Conservation (phyloP, 495 filamentous ascomycete species). For the Penicillium pulvis region DNA sequence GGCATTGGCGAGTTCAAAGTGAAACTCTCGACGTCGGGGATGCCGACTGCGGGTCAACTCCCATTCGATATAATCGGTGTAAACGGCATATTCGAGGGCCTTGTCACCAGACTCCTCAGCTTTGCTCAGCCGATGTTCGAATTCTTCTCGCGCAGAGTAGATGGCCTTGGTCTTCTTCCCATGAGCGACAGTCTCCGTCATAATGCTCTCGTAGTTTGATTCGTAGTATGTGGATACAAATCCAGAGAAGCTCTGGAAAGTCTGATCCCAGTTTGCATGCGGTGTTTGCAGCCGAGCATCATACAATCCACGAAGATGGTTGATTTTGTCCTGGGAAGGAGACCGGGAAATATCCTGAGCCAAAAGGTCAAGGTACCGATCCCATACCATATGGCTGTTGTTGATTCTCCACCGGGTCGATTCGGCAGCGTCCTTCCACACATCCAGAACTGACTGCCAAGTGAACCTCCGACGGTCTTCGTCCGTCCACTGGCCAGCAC, state of each 20-base stretch:
- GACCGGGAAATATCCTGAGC: slow-evolving; percentile 62
- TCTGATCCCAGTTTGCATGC: slow-evolving; percentile 83
- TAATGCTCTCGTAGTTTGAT: slow-evolving; percentile 72
- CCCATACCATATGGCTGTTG: slow-evolving; percentile 89
- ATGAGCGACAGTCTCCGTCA: slow-evolving; percentile 67
- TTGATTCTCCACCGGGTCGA: slow-evolving; percentile 78
- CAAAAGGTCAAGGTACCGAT: slow-evolving; percentile 67
- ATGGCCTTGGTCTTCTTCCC: slow-evolving; percentile 69
- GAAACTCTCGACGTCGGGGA: slow-evolving; percentile 53
- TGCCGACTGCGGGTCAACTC: slow-evolving; percentile 65
- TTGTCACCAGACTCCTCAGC: slow-evolving; percentile 60
- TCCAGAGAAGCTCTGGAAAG: slow-evolving; percentile 77
- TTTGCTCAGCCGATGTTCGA: slow-evolving; percentile 67
- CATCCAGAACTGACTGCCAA: slow-evolving; percentile 70
- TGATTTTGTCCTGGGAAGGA: slow-evolving; percentile 59
- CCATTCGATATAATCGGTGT: slow-evolving; percentile 79
- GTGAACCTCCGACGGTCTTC: slow-evolving; percentile 78
- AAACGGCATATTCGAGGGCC: slow-evolving; percentile 57
- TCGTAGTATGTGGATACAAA: slow-evolving; percentile 81
- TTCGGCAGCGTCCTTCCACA: slow-evolving; percentile 77
- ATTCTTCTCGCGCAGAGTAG: slow-evolving; percentile 67
- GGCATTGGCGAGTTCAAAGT: slow-evolving; percentile 66
- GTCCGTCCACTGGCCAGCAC: slow-evolving; percentile 65
- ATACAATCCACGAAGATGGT: slow-evolving; percentile 69
- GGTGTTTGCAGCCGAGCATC: slow-evolving; percentile 73